Evolutionary conservation across 1,284 basidiomycete genomes (phyloP), one percentile per base, ranked within the genome.

Genomic region (Trichosporon inkin): DNA sequence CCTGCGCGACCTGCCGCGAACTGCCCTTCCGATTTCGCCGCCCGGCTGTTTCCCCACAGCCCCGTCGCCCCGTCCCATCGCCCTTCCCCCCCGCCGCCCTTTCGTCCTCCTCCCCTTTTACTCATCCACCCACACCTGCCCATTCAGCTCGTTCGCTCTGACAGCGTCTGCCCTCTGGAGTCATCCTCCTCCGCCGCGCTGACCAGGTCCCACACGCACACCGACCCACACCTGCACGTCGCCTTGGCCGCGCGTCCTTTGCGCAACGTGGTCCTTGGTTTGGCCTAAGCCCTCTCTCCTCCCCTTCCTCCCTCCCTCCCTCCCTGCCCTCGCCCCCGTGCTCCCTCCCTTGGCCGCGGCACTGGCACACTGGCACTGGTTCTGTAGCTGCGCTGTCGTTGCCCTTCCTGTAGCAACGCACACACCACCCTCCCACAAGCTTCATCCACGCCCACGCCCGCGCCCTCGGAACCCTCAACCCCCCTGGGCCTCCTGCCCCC

Each of bases 81-180:
- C 44, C 44, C 44, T 49, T 49, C 28, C 44, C 44, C 44, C 44
- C n/a, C 44, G 44, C 44, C 44, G 24, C 44, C 44, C 44, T 49
- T 49, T 49, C 44, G 22, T 49, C 28, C 28, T 49, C 44, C 44
- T 49, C 44, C 44, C 44, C 44, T 49, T 28, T 49, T 17, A 49
- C 44, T 32, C 44, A 32, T 49, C 44, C 44, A 49, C 44, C 44
- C 44, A 49, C 44, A 32, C 14, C 24, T 14, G 28, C 44, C 44
- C 44, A 49, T 49, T 49, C 44, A 49, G 44, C 44, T 28, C 44
- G 44, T 49, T 24, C 22, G 44, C 44, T 49, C 44, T 28, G 24
- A 49, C 44, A 49, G 44, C 44, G 44, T 49, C 44, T 49, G 44
- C 44, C 44, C 44, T 49, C 44, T 49, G 44, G 24, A 49, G 44